These are phyloP conservation scores for Kodamaea kakaduensis DNA, from an alignment of 805 yeast genomes.

Conservation along the genomic window DNA sequence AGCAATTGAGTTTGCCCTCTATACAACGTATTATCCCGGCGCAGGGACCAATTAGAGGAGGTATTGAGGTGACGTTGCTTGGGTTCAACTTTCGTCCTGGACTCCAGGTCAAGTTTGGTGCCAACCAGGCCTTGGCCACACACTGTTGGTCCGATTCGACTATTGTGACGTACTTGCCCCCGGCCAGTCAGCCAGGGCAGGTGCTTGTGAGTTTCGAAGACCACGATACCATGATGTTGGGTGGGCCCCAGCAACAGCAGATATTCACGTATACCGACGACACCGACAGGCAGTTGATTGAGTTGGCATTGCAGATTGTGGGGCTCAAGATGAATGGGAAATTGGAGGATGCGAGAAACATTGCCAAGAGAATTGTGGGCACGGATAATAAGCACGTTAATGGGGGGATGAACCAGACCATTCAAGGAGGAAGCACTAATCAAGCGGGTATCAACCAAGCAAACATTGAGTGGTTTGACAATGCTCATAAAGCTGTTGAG, in stretches of 20 bases:
- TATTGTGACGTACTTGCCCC: slow-evolving; percentile 89
- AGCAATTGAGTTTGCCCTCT: slow-evolving; percentile 38
- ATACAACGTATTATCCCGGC: slow-evolving; percentile 91
- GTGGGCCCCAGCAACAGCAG: slow-evolving; percentile 42
- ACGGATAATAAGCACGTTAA: slow-evolving; percentile 38
- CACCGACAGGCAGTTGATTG: slow-evolving; percentile 90
- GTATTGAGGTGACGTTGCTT: slow-evolving; percentile 86
- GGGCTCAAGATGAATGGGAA: slow-evolving; percentile 96
- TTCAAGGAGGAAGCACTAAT: slow-evolving; percentile 5
- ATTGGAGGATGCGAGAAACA: slow-evolving; percentile 89
- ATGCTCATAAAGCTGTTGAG: slow-evolving; percentile 49
- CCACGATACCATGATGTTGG: slow-evolving; percentile 33
- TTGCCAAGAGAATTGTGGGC: slow-evolving; percentile 88
- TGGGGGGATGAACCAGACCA: no score
- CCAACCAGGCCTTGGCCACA: slow-evolving; percentile 71
- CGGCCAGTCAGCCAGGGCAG: slow-evolving; percentile 85
- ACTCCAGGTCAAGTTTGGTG: slow-evolving; percentile 80
- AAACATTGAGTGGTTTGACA: slow-evolving; percentile 46
- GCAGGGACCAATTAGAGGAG: slow-evolving; percentile 94
- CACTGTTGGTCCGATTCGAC: slow-evolving; percentile 97
- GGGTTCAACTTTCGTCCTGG: slow-evolving; percentile 88
- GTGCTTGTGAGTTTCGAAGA: slow-evolving; percentile 81
- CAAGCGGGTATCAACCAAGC: slow-evolving; percentile 15
- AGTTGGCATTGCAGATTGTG: slow-evolving; percentile 91
- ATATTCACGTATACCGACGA: slow-evolving; percentile 92